Evolutionary conservation across 108 stramenopile genomes (phyloP), one percentile per base, ranked within the genome.

Genomic region (Fragilariopsis cylindrus): DNA sequence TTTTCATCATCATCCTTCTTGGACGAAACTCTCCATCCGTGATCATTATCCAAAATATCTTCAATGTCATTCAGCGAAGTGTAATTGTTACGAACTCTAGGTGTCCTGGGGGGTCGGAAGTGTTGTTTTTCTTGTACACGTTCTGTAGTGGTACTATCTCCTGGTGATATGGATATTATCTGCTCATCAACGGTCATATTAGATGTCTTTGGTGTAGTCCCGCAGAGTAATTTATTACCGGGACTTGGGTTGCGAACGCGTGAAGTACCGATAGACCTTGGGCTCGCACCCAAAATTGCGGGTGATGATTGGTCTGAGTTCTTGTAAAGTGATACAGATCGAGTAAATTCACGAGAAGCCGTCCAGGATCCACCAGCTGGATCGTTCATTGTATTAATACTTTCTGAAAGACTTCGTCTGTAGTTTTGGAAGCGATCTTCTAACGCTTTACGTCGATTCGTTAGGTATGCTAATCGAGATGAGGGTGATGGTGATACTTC

Each of bases 41-140:
- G 43, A 18, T 68, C 67, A 0, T 21, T 68, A 19, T 68, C 67
- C 67, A 68, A 40, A 48, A 68, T 39, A 18, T 68, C 48, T 50
- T 68, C 67, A 13, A 68, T 49, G 18, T 68, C 65, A 46, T 65
- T 65, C 18, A 65, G 46, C 4, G 65, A 65, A 3, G 65, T 65
- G 16, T 65, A 65, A 11, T 46, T 15, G 6, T 48, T 65, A 3
- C 44, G 46, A 13, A 48, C 12, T 47, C 65, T 45, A 46, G 65
- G 65, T 5, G 43, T 43, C 43, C 46, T 65, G 19, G 45, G 43
- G 46, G 2, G 9, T 65, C 15, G 65, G 42, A 40, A 60, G 41
- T 40, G 58, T 11, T 40, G 58, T 9, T 60, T 60, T 30, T 21
- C 30, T 21, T 11, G 58, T 60, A 9, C 39, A 5, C 9, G 55